Percentiles rank a stretch among this genome's conserved stretches.
Evolutionary conservation across 805 yeast genomes (phyloP).

Genomic region (Wickerhamomyces chaumierensis): DNA sequence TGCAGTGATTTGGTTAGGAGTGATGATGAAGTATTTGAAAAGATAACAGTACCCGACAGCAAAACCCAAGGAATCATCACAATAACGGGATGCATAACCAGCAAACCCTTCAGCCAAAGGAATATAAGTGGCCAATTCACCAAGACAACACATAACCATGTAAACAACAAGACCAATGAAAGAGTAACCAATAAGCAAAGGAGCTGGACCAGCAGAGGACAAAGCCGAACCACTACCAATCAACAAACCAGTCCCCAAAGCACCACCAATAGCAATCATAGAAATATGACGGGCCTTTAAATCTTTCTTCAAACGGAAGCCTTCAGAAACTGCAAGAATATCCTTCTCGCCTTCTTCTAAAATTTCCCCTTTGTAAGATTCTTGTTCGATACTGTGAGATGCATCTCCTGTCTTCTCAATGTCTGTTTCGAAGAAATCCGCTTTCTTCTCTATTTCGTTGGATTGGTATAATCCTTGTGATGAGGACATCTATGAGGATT

Average conservation of each 20-base stretch:
- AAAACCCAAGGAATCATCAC: constrained; percentile 60
- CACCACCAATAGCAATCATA: constrained; percentile 73
- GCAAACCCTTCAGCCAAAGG: constrained; percentile 60
- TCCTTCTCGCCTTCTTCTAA: background rate
- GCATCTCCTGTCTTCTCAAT: background rate
- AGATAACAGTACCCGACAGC: constrained; percentile 67
- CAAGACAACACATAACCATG: constrained; percentile 58
- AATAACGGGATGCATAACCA: constrained; percentile 54
- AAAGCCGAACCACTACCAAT: constrained; percentile 51
- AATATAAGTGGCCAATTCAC: constrained; percentile 77
- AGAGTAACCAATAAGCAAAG: constrained; percentile 49
- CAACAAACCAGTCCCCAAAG: constrained; percentile 71
- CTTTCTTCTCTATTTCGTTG: too few relatives aligned
- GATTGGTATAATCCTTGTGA: too few relatives aligned
- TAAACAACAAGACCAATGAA: constrained; percentile 59
- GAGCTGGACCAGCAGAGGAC: constrained; percentile 54
- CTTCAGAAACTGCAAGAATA: constrained; percentile 11
- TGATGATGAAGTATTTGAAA: constrained; percentile 71
- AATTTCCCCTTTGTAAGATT: background rate
- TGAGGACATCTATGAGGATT: too few relatives aligned
- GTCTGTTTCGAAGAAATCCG: background rate
- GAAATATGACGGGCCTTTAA: constrained; percentile 60
- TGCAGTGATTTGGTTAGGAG: constrained; percentile 63
- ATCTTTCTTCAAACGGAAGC: constrained; percentile 28
- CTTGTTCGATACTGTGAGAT: background rate